Conservation (phyloP, 2,329 filamentous ascomycete species). For the Colletotrichum endophyticum region DNA sequence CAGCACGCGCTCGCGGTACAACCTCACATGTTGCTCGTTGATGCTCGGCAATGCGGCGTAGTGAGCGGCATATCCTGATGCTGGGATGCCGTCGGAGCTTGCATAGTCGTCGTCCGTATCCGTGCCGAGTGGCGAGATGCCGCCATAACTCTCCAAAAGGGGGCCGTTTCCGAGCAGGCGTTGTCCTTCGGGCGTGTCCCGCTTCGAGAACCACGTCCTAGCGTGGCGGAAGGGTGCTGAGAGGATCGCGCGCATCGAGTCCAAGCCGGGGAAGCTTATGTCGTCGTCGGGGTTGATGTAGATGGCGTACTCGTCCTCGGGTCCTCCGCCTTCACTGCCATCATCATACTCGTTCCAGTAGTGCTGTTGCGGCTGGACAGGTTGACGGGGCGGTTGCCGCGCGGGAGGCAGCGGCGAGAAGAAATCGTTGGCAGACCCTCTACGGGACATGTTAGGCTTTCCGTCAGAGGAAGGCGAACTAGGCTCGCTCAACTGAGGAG, state of each 20-base stretch:
- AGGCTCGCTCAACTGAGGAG: conserved; percentile 43
- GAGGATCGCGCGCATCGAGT: conserved; percentile 60
- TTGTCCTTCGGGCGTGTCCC: background rate
- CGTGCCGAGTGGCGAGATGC: conserved; percentile 27
- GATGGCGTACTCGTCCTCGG: conserved; percentile 69
- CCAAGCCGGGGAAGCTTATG: conserved; percentile 65
- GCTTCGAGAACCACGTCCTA: conserved; percentile 51
- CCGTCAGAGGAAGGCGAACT: conserved; percentile 41
- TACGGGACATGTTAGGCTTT: conserved; percentile 23
- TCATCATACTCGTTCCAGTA: conserved; percentile 93
- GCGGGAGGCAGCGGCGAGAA: conserved; percentile 9
- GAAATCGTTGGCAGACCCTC: conserved; percentile 12
- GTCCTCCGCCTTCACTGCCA: conserved; percentile 69
- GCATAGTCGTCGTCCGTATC: conserved; percentile 55
- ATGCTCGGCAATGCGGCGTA: conserved; percentile 59
- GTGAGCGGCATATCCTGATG: conserved; percentile 56
- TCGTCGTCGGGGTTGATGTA: conserved; percentile 75
- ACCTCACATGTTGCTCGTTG: conserved; percentile 52
- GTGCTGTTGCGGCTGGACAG: conserved; percentile 35
- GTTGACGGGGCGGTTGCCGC: conserved; percentile 26
- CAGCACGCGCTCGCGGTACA: conserved; percentile 61
- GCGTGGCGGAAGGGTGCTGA: conserved; percentile 55
- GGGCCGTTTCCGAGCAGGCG: conserved; percentile 8
- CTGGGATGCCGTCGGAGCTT: conserved; percentile 54
- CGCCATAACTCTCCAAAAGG: conserved; percentile 18